Conservation (phyloP, 2,329 filamentous ascomycete species). For the Thelonectria discophora region DNA sequence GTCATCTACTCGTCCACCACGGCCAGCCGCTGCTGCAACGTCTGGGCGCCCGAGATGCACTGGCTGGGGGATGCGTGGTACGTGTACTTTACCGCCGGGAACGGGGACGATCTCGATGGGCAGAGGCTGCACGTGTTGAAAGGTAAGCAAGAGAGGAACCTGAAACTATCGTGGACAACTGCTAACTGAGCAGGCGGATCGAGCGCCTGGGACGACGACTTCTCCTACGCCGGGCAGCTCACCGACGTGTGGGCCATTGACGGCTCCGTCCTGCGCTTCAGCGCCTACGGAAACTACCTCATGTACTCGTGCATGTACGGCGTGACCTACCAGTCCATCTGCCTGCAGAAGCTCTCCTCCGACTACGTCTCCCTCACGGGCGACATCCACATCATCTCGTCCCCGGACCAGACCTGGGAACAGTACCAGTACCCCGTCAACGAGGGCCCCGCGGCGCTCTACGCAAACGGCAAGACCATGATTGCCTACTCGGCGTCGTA, state of each 20-base stretch:
- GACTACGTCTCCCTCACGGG: conserved; percentile 54
- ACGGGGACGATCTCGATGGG: conserved; percentile 53
- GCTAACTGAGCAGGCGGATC: conserved; percentile 51
- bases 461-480: conserved; percentile 60
- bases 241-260: conserved; percentile 61
- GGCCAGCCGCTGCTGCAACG: conserved; percentile 59
- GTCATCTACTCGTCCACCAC: conserved; percentile 58
- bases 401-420: conserved; percentile 61
- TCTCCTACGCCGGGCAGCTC: conserved; percentile 57
- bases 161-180: neutral
- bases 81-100: conserved; percentile 64
- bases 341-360: conserved; percentile 50
- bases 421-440: conserved; percentile 58
- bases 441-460: conserved; percentile 62
- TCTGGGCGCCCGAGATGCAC: conserved; percentile 66
- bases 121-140: conserved; percentile 62
- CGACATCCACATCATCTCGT: conserved; percentile 56
- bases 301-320: conserved; percentile 61
- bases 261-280: conserved; percentile 59
- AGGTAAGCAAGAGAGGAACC: conserved; percentile 44
- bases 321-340: conserved; percentile 47
- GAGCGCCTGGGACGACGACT: conserved; percentile 57
- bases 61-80: conserved; percentile 57
- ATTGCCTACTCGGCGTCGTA: conserved; percentile 62
- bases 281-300: conserved; percentile 56